A percentile compares a stretch with the other conserved stretches of the same genome.
These are phyloP conservation scores for Gracilaria gracilis DNA, from an alignment of 23 red algal species.

Conservation along the genomic window DNA sequence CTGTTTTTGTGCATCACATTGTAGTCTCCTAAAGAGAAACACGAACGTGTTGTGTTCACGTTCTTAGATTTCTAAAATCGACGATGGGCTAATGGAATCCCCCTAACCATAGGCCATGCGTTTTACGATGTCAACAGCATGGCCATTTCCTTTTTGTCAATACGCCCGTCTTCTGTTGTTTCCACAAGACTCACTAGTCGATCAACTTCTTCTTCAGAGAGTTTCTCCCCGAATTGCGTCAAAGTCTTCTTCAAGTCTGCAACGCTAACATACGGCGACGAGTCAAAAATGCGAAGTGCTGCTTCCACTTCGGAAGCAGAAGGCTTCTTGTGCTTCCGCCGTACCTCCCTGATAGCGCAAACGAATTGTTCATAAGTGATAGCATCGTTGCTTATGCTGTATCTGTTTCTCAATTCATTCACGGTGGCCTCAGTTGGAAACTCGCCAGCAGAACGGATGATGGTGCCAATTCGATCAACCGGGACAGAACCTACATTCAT, in stretches of 20 bases:
- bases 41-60: too few relatives aligned
- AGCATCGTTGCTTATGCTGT: neutral
- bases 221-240: slow-evolving; percentile 43
- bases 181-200: slow-evolving; percentile 15
- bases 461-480: slow-evolving; percentile 14
- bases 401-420: slow-evolving; percentile 21
- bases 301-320: slow-evolving; percentile 29
- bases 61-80: too few relatives aligned
- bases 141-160: slow-evolving; percentile 45
- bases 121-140: slow-evolving; percentile 18
- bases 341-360: slow-evolving; percentile 8
- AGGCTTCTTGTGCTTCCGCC: slow-evolving; percentile 30
- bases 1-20: neutral
- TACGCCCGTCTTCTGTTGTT: slow-evolving; percentile 32
- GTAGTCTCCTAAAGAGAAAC: neutral
- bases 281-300: slow-evolving; percentile 34
- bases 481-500: slow-evolving; percentile 14
- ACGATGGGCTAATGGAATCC: too few relatives aligned
- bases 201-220: slow-evolving; percentile 41
- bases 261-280: slow-evolving; percentile 2
- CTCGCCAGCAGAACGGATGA: slow-evolving; percentile 36
- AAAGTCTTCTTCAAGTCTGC: slow-evolving; percentile 21
- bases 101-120: too few relatives aligned
- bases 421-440: slow-evolving; percentile 12
- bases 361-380: slow-evolving; percentile 28